These are phyloP conservation scores for Podospora anserina DNA, from an alignment of 495 filamentous ascomycete species.

Conservation along the genomic window DNA sequence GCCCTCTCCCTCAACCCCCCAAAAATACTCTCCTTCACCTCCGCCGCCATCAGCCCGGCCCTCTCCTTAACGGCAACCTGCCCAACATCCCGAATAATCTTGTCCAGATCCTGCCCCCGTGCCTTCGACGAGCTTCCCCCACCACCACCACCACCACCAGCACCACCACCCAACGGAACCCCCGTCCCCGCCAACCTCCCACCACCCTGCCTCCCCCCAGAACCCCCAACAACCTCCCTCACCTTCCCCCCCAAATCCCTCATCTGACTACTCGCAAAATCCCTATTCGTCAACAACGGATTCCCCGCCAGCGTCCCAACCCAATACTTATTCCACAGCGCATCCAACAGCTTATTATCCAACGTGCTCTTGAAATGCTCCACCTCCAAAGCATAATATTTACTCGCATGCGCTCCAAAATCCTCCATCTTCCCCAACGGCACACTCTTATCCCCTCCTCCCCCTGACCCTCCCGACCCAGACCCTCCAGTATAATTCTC, in stretches of 20 bases:
- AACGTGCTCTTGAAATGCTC: conserved; percentile 91
- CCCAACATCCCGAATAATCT: conserved; percentile 73
- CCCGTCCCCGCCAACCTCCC: conserved; percentile 34
- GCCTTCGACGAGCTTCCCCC: not conserved
- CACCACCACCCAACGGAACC: not conserved
- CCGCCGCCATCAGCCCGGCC: conserved; percentile 74
- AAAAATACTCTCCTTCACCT: conserved; percentile 85
- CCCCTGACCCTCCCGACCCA: not conserved
- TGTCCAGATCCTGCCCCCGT: conserved; percentile 50
- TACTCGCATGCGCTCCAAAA: conserved; percentile 85
- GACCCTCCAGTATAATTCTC: conserved; percentile 57
- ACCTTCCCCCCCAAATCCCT: conserved; percentile 80
- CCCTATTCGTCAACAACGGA: conserved; percentile 87
- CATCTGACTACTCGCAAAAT: conserved; percentile 91
- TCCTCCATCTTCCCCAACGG: conserved; percentile 90
- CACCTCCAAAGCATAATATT: conserved; percentile 88
- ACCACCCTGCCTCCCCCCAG: conserved; percentile 39
- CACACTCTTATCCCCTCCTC: conserved; percentile 65
- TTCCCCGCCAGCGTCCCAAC: conserved; percentile 95
- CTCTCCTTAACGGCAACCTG: conserved; percentile 84
- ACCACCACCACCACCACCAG: not conserved
- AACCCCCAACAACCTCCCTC: conserved; percentile 47
- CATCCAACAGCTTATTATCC: conserved; percentile 77
- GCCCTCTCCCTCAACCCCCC: conserved; percentile 8
- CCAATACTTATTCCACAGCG: conserved; percentile 99